Percentiles rank a stretch among this genome's conserved stretches.
phyloP scores from a whole-genome alignment of 192 early-diverging fungal species.

The Lobosporangium transversale region DNA sequence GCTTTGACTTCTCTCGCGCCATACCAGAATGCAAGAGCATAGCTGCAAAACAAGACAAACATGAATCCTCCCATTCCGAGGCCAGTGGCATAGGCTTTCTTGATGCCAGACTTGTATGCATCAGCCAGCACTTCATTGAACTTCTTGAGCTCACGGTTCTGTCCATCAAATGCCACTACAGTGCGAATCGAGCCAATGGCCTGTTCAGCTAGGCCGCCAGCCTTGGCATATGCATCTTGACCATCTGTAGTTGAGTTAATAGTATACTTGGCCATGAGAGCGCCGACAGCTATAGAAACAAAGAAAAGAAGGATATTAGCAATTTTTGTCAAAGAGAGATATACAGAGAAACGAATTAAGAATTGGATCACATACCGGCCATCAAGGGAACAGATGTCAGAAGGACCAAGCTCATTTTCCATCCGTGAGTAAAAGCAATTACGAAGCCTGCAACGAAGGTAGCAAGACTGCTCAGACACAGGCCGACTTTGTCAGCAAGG shows the following conservation, averaged over 20 bases:
- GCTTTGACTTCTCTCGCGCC: conserved; percentile 70
- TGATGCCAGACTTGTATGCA: conserved; percentile 72
- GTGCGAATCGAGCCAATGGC: conserved; percentile 86
- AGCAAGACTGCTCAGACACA: conserved; percentile 68
- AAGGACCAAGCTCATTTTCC: conserved; percentile 86
- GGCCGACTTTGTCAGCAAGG: conserved; percentile 84
- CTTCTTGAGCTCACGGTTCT: conserved; percentile 72
- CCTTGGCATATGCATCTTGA: conserved; percentile 80
- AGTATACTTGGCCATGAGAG: conserved; percentile 67
- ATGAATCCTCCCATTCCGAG: conserved; percentile 78
- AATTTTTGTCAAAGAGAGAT: no score
- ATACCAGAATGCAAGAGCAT: conserved; percentile 88
- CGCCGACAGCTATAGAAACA: conserved; percentile 39
- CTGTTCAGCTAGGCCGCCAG: conserved; percentile 88
- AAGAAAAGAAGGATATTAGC: no score
- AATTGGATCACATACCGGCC: conserved; percentile 42
- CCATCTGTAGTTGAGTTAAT: conserved; percentile 56
- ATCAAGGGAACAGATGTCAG: conserved; percentile 81
- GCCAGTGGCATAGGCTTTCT: conserved; percentile 69
- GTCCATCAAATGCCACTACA: conserved; percentile 85
- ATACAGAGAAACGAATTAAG: no score
- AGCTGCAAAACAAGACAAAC: conserved; percentile 78
- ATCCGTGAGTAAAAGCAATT: conserved; percentile 83
- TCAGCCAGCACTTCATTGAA: conserved; percentile 54
- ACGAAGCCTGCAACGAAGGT: conserved; percentile 80